These are phyloP conservation scores for Brassica juncea DNA, from an alignment of 345 rosid genomes.

Conservation along the genomic window DNA sequence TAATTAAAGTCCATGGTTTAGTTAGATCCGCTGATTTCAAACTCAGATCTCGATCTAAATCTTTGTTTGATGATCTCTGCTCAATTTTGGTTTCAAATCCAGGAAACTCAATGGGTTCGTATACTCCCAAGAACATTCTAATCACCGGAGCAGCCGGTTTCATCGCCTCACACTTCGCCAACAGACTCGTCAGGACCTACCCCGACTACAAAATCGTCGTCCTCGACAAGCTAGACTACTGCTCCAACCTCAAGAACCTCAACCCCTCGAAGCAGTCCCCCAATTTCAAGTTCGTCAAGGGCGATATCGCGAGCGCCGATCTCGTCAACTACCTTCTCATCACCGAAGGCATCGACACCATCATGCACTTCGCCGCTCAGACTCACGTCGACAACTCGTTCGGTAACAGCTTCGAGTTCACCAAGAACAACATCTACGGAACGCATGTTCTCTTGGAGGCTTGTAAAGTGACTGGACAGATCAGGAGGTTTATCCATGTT, in stretches of 20 bases:
- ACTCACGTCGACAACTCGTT: constrained; percentile 84
- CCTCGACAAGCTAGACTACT: constrained; percentile 83
- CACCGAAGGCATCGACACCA: constrained; percentile 79
- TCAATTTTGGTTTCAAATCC: background rate
- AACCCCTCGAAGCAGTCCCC: constrained; percentile 60
- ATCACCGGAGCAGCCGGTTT: constrained; percentile 87
- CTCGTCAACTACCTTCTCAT: constrained; percentile 82
- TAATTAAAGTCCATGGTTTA: background rate
- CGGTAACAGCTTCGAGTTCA: constrained; percentile 86
- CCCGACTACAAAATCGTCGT: constrained; percentile 80
- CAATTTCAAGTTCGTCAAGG: constrained; percentile 76
- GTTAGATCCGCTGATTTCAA: constrained; percentile 20
- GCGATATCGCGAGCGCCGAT: constrained; percentile 76
- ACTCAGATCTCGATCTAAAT: constrained; percentile 2
- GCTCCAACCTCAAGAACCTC: constrained; percentile 73
- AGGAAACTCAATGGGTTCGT: constrained; percentile 42
- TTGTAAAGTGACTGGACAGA: constrained; percentile 84
- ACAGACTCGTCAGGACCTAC: constrained; percentile 62
- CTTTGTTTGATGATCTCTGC: background rate
- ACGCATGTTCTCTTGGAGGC: constrained; percentile 85
- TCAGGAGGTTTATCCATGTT: constrained; percentile 77
- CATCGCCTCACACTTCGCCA: constrained; percentile 78
- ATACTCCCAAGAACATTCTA: constrained; percentile 72
- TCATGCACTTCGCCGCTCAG: constrained; percentile 90
- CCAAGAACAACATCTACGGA: constrained; percentile 79